Percentiles rank a stretch among this genome's conserved stretches.
Conservation (phyloP, 768 basidiomycete species). For the Tulasnella calospora region DNA sequence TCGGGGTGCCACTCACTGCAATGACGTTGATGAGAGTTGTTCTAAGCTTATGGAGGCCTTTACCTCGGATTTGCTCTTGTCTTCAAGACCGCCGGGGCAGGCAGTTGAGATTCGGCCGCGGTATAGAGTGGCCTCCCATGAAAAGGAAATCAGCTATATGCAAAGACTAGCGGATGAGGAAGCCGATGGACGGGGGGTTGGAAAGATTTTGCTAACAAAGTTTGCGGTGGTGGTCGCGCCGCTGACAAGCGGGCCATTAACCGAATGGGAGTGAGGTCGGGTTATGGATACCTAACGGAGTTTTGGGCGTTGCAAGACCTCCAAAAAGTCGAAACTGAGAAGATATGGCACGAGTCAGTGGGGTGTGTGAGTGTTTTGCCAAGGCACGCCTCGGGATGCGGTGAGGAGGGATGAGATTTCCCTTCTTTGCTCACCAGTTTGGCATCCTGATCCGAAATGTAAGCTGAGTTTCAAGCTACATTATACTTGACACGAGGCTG, state of each 20-base stretch:
- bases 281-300: neutral
- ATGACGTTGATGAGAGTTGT: slow-evolving; percentile 5
- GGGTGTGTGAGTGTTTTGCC: neutral
- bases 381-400: slow-evolving; percentile 2
- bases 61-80: neutral
- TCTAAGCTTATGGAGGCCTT: neutral
- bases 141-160: neutral
- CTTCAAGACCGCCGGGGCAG: neutral
- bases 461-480: neutral
- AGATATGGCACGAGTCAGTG: slow-evolving; percentile 5
- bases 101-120: slow-evolving; percentile 7
- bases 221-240: neutral
- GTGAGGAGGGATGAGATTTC: neutral
- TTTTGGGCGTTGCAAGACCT: neutral
- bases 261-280: slow-evolving; percentile 4
- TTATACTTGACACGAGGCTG: neutral
- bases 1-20: neutral
- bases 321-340: neutral
- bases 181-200: neutral
- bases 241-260: neutral
- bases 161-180: slow-evolving; percentile 7
- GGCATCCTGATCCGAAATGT: neutral
- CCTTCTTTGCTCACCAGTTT: neutral
- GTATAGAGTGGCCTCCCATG: neutral
- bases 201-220: neutral